phyloP scores from a whole-genome alignment of 2,329 filamentous ascomycete species.

The Fusarium continuum region DNA sequence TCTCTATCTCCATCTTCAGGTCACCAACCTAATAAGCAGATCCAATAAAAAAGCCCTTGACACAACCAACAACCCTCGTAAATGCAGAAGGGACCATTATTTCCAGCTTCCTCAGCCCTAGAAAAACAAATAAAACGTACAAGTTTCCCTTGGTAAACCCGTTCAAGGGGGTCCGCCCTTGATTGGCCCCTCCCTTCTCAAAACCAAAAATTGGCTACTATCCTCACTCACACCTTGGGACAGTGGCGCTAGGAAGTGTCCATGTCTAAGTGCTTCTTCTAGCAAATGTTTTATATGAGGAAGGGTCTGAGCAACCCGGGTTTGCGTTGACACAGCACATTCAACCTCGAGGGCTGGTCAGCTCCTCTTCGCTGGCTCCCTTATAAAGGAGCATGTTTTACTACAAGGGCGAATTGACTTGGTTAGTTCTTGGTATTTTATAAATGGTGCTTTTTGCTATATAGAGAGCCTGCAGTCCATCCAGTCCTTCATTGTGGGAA shows the following conservation, averaged over 20 bases:
- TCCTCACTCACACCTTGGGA: constrained; percentile 6
- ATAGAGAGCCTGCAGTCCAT: constrained; percentile 32
- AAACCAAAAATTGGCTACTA: constrained; percentile 27
- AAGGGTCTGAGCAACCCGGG: constrained; percentile 12
- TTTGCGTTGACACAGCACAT: constrained; percentile 19
- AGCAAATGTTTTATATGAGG: constrained; percentile 7
- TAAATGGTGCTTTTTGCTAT: constrained; percentile 16
- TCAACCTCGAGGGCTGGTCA: constrained; percentile 27
- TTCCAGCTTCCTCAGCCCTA: neutral
- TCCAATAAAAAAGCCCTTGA: neutral
- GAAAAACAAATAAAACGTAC: neutral
- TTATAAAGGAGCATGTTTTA: constrained; percentile 31
- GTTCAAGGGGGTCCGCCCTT: constrained; percentile 8
- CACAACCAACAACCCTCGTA: neutral
- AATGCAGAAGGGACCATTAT: neutral
- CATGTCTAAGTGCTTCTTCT: constrained; percentile 15
- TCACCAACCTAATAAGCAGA: neutral
- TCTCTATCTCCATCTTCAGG: neutral
- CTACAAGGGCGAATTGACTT: constrained; percentile 3
- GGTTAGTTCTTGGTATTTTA: neutral
- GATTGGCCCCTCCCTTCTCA: constrained; percentile 6
- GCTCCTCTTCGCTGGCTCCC: constrained; percentile 7
- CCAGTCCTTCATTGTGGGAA: constrained; percentile 21
- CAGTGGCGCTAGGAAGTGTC: constrained; percentile 1
- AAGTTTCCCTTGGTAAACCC: constrained; percentile 2